Base-by-base conservation (phyloP, 2,329 filamentous ascomycete genomes). In the Pyrenochaeta sp. region DNA sequence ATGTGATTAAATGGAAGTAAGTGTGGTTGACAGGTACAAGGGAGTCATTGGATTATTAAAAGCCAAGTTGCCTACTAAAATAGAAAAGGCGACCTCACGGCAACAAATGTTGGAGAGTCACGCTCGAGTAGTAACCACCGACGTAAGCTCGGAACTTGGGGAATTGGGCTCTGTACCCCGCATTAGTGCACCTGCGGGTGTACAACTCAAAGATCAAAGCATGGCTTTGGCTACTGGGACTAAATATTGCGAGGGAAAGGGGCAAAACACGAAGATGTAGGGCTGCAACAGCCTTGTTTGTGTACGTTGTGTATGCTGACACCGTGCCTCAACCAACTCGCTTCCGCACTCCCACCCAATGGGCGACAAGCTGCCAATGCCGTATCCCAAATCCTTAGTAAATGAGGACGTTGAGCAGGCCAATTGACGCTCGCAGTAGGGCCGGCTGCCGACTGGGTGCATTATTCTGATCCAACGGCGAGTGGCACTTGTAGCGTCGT, bases 141-240 rank as follows among this genome's bases (percentile, higher is more conserved):
- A 51, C 39, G 21, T 42, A 46, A 51, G 49, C 43, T 46, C 49
- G 49, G 42, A 15, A 46, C 39, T 30, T 18, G 23, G 20, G 20
- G 18, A 11, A 37, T 5, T 14, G 15, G 31, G 21, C 31, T 12
- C 7, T 33, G 15, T 43, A 46, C 49, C 49, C 49, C 42, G 49
- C 49, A 51, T 51, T 51, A 35, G 23, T 32, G 47, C 21, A 39
- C 21, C 29, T 29, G 7, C 23, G 6, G 17, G 10, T 27, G 36
- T 5, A 6, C 5, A 12, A 11, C 20, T 3, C 21, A 14, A 39
- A 39, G 4, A 2, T 7, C 9, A 3, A 9, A 23, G 17, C 2
- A 5, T 6, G 20, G 21, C 6, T 5, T 20, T 39, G n/a, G 20
- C 4, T 11, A 7, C 4, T 23, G 12, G 7, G 5, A 20, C 18